phyloP scores from a whole-genome alignment of 2,329 filamentous ascomycete species.

The Diaporthe citriasiana region DNA sequence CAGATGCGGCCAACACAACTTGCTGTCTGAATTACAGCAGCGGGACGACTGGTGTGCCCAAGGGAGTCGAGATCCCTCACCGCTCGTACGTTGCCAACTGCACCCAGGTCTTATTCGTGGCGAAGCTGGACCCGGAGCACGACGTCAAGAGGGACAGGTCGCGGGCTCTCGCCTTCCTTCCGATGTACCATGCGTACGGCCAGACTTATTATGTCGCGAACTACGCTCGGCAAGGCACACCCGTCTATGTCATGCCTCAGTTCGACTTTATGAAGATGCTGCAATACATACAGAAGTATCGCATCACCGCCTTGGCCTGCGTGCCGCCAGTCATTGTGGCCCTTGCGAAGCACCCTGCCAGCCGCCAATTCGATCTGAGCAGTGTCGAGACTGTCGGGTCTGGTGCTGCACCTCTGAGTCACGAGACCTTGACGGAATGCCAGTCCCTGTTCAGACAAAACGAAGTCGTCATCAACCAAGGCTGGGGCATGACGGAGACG shows the following conservation, averaged over 20 bases:
- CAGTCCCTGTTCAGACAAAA: constrained; percentile 66
- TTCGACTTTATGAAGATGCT: constrained; percentile 84
- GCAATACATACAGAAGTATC: constrained; percentile 74
- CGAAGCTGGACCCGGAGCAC: constrained; percentile 62
- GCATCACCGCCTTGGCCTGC: constrained; percentile 75
- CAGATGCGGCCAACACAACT: constrained; percentile 64
- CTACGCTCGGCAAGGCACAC: constrained; percentile 67
- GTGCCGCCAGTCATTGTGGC: constrained; percentile 84
- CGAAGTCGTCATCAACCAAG: constrained; percentile 67
- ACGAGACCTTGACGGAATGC: constrained; percentile 70
- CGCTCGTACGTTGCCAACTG: constrained; percentile 81
- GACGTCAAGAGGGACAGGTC: constrained; percentile 56
- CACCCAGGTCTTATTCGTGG: constrained; percentile 67
- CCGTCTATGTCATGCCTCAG: constrained; percentile 82
- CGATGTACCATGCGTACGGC: constrained; percentile 81
- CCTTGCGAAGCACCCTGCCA: constrained; percentile 78
- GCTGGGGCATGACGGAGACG: constrained; percentile 90
- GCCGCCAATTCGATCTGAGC: constrained; percentile 76
- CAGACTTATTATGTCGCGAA: constrained; percentile 79
- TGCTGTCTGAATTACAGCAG: constrained; percentile 85
- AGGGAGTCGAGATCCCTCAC: constrained; percentile 88
- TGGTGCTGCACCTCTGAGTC: constrained; percentile 78
- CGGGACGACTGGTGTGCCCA: constrained; percentile 85
- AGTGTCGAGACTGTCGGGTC: constrained; percentile 71
- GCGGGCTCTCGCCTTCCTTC: constrained; percentile 76